Evolutionary conservation across 2,329 filamentous ascomycete genomes (phyloP).

Genomic region (Phyllosticta citribraziliensis): DNA sequence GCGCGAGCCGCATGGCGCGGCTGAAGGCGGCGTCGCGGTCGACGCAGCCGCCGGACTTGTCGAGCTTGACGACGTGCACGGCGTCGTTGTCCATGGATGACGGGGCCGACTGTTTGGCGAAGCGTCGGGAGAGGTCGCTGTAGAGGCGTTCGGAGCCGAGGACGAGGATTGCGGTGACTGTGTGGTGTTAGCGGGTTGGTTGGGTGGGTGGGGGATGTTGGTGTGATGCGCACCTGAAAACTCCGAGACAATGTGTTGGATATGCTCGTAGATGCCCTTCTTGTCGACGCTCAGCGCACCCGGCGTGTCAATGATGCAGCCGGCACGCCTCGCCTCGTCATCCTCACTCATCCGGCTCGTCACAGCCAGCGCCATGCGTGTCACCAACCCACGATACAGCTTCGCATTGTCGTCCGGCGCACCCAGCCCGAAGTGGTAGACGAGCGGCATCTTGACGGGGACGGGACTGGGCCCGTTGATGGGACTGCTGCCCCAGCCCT

Average conservation of each 20-base stretch:
- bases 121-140: conserved; percentile 62
- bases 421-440: conserved; percentile 75
- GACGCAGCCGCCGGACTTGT: conserved; percentile 78
- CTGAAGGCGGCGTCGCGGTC: conserved; percentile 65
- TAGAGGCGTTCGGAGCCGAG: conserved; percentile 70
- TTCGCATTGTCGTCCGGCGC: conserved; percentile 60
- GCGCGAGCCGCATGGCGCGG: conserved; percentile 61
- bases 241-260: conserved; percentile 68
- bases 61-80: conserved; percentile 66
- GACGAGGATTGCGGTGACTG: conserved; percentile 70
- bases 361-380: conserved; percentile 67
- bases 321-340: conserved; percentile 56
- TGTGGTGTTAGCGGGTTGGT: conserved; percentile 19
- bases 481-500: conserved; percentile 81
- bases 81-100: conserved; percentile 47
- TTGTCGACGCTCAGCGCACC: conserved; percentile 57
- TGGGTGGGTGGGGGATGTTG: not conserved
- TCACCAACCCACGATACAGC: conserved; percentile 65
- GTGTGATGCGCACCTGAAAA: conserved; percentile 44
- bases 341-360: conserved; percentile 72
- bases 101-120: conserved; percentile 36
- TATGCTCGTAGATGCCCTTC: conserved; percentile 58
- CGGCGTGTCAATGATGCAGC: conserved; percentile 78
- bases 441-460: conserved; percentile 83
- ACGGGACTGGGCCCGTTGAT: conserved; percentile 82